A percentile compares a stretch with the other conserved stretches of the same genome.
phyloP scores from a whole-genome alignment of 805 yeast genomes.

The Schwanniomyces sp. region DNA sequence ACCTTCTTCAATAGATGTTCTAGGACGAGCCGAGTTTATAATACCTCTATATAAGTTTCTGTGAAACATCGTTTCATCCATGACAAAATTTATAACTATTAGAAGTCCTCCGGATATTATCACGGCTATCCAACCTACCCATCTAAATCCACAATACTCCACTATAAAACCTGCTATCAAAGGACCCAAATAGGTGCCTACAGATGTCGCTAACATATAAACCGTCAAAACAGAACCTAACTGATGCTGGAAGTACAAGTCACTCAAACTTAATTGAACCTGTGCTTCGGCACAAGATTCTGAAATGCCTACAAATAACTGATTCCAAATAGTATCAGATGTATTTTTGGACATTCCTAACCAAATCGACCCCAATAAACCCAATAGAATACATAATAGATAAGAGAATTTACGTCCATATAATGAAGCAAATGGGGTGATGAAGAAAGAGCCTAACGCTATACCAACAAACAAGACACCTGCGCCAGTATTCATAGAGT shows the following conservation, averaged over 20 bases:
- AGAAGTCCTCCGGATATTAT: conserved; percentile 45
- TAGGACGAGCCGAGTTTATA: conserved; percentile 2
- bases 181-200: conserved; percentile 58
- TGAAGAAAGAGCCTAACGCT: conserved; percentile 43
- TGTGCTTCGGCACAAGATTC: conserved; percentile 47
- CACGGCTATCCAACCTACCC: conserved; percentile 52
- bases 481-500: conserved; percentile 49
- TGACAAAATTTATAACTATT: conserved; percentile 40
- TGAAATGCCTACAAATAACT: conserved; percentile 40
- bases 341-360: conserved; percentile 34
- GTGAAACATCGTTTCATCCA: conserved; percentile 58
- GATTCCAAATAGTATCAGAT: conserved; percentile 48
- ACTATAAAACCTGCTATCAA: conserved; percentile 58
- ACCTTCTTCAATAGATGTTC: not conserved
- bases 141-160: conserved; percentile 49
- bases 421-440: conserved; percentile 45
- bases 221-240: conserved; percentile 51
- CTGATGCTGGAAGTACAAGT: conserved; percentile 41
- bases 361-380: conserved; percentile 46
- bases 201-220: conserved; percentile 54
- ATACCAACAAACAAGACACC: conserved; percentile 48
- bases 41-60: conserved; percentile 20
- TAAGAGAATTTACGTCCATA: conserved; percentile 47
- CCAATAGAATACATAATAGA: conserved; percentile 39
- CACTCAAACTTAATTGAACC: conserved; percentile 37